Evolutionary conservation across 495 filamentous ascomycete species (phyloP).

Genomic region (Podospora anserina): DNA sequence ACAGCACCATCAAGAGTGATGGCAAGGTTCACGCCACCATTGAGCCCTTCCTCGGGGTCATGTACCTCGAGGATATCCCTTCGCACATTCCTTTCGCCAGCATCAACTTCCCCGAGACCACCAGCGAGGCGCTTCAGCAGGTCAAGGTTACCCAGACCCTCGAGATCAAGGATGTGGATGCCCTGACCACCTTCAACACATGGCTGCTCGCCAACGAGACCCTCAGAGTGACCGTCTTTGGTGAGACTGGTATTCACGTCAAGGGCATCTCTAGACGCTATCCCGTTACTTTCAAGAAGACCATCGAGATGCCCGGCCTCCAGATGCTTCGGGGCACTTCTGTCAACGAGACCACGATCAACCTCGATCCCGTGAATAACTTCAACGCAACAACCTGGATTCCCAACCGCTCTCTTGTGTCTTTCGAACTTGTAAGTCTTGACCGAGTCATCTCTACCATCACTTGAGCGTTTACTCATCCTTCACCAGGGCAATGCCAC

Average conservation of each 20-base stretch:
- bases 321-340: constrained; percentile 56
- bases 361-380: constrained; percentile 48
- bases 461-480: constrained; percentile 16
- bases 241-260: constrained; percentile 40
- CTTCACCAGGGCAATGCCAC: constrained; percentile 59
- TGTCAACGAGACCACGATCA: constrained; percentile 51
- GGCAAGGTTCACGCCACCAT: constrained; percentile 52
- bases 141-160: constrained; percentile 59
- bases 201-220: constrained; percentile 46
- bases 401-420: constrained; percentile 67
- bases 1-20: constrained; percentile 50
- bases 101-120: constrained; percentile 51
- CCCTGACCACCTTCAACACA: constrained; percentile 59
- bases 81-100: constrained; percentile 55
- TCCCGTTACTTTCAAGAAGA: constrained; percentile 44
- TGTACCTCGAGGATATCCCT: constrained; percentile 54
- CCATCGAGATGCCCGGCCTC: constrained; percentile 39
- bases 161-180: constrained; percentile 51
- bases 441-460: background rate
- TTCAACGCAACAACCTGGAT: constrained; percentile 62
- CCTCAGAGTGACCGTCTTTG: constrained; percentile 38
- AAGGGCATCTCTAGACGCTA: constrained; percentile 38
- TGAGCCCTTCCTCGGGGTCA: constrained; percentile 38
- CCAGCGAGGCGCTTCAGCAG: constrained; percentile 50
- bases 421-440: constrained; percentile 57